Conservation (phyloP, 2,329 filamentous ascomycete species). For the Myriosclerotinia curreyana region DNA sequence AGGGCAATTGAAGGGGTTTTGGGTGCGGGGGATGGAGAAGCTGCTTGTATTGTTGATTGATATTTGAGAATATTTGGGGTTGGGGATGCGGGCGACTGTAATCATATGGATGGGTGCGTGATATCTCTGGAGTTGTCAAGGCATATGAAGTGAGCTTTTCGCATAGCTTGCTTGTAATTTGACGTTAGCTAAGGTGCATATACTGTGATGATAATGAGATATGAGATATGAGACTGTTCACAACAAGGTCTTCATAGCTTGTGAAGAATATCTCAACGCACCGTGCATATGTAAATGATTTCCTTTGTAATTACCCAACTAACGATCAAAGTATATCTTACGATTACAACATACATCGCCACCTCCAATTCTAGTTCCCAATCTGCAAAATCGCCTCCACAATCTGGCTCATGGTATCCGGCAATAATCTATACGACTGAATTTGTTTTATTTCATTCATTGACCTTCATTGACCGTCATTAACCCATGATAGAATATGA, state of each 20-base stretch:
- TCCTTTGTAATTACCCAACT: no score
- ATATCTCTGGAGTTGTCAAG: neutral
- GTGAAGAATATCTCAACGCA: no score
- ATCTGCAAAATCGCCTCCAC: no score
- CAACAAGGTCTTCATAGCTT: neutral
- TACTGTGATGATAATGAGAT: constrained; percentile 3
- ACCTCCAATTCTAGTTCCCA: no score
- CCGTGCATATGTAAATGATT: no score
- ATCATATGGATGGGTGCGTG: neutral
- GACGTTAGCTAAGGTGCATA: neutral
- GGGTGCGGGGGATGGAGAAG: neutral
- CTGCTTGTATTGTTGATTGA: neutral
- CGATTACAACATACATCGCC: no score
- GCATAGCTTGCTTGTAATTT: neutral
- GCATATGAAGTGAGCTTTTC: neutral
- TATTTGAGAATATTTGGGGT: neutral
- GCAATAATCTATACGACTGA: no score
- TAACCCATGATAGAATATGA: no score
- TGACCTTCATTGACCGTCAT: no score
- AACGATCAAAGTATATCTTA: no score
- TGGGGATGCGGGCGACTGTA: neutral
- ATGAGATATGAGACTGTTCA: neutral
- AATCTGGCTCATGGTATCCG: no score
- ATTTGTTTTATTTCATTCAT: no score
- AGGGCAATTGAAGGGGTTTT: neutral